Percentiles rank a stretch among this genome's conserved stretches.
These are phyloP conservation scores for Neopestalotiopsis clavispora DNA, from an alignment of 2,329 filamentous ascomycete genomes.

Conservation along the genomic window DNA sequence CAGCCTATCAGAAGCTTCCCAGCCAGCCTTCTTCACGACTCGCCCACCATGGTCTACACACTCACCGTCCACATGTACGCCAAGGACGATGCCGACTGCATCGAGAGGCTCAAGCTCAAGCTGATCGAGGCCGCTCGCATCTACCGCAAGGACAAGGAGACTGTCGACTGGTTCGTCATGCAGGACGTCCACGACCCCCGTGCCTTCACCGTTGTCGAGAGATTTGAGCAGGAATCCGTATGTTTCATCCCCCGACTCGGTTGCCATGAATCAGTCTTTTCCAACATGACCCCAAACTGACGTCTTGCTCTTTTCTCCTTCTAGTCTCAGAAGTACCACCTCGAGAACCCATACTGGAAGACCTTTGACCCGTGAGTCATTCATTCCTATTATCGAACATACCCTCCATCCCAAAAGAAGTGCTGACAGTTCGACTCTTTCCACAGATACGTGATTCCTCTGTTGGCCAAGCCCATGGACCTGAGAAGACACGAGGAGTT, in stretches of 20 bases:
- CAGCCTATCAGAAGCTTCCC: background rate
- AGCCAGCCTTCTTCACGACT: background rate
- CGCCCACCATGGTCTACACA: conserved; percentile 66
- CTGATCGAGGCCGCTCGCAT: conserved; percentile 76
- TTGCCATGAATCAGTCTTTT: background rate
- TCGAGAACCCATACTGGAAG: conserved; percentile 75
- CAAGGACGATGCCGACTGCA: conserved; percentile 66
- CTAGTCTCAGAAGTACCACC: conserved; percentile 64
- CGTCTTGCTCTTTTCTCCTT: background rate
- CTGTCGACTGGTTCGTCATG: conserved; percentile 76
- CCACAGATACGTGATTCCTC: conserved; percentile 63
- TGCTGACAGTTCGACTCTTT: background rate
- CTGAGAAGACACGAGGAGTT: conserved; percentile 70
- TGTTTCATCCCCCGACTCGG: conserved; percentile 29
- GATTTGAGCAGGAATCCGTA: conserved; percentile 70
- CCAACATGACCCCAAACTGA: background rate
- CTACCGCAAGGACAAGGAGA: conserved; percentile 75
- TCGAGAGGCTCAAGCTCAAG: conserved; percentile 72
- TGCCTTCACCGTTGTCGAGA: conserved; percentile 77
- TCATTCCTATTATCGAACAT: background rate
- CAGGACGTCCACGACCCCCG: conserved; percentile 71
- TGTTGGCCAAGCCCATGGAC: conserved; percentile 73
- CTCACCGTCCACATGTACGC: conserved; percentile 73
- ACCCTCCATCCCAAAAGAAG: background rate
- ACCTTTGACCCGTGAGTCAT: conserved; percentile 65